Evolutionary conservation across 352 stramenopile genomes (phyloP).

Genomic region (Nothophytophthora sp.): DNA sequence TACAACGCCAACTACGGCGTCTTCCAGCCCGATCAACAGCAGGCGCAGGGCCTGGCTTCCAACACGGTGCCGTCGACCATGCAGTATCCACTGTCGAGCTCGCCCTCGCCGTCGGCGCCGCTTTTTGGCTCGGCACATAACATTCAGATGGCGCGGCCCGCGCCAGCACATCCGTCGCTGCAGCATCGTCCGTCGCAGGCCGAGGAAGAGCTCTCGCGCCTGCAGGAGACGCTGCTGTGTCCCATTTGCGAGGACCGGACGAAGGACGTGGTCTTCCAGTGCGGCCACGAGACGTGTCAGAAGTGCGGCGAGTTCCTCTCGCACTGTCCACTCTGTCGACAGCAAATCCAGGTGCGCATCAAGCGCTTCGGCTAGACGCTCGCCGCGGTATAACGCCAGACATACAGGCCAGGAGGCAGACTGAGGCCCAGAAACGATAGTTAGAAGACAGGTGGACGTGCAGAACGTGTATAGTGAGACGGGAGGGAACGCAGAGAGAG

Average conservation of each 20-base stretch:
- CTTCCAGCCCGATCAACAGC: conserved; percentile 24
- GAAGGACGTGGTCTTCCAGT: conserved; percentile 87
- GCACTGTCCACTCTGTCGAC: conserved; percentile 73
- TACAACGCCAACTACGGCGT: conserved; percentile 30
- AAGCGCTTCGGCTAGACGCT: conserved; percentile 51
- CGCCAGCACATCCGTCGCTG: conserved; percentile 17
- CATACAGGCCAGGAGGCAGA: background rate
- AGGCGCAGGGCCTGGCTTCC: conserved; percentile 5
- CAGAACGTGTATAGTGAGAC: too few species aligned
- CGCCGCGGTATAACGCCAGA: background rate
- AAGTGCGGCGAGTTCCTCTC: conserved; percentile 50
- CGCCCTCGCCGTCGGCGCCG: conserved; percentile 21
- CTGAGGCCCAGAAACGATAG: too few species aligned
- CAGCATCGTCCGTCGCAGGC: conserved; percentile 45
- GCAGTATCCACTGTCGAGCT: conserved; percentile 18
- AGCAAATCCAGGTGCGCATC: conserved; percentile 77
- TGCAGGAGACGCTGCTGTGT: conserved; percentile 73
- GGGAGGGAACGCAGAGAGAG: background rate
- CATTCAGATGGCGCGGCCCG: conserved; percentile 4
- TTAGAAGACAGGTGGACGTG: too few species aligned
- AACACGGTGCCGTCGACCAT: conserved; percentile 12
- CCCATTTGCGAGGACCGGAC: conserved; percentile 74
- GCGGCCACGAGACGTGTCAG: conserved; percentile 79
- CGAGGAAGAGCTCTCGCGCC: conserved; percentile 53
- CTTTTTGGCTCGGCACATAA: conserved; percentile 19